Percentiles rank a stretch among this genome's conserved stretches.
phyloP scores from a whole-genome alignment of 495 filamentous ascomycete genomes.

The Penicillium canescens region DNA sequence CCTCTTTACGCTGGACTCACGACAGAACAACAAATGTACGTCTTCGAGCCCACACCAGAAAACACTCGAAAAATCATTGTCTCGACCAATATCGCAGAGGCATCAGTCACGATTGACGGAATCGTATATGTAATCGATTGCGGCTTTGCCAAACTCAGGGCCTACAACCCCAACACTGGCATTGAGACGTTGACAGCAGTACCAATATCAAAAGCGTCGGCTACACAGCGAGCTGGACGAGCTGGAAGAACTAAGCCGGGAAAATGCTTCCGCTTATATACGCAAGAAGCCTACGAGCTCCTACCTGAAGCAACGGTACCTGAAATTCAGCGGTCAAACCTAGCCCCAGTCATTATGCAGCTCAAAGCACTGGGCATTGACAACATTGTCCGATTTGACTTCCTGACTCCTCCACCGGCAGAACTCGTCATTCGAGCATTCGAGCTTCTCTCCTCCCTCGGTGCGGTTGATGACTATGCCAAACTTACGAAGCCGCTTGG shows the following conservation, averaged over 20 bases:
- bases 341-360: conserved; percentile 88
- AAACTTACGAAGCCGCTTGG: conserved; percentile 89
- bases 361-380: conserved; percentile 96
- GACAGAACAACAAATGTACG: conserved; percentile 87
- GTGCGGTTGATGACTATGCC: conserved; percentile 85
- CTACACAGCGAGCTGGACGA: conserved; percentile 87
- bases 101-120: conserved; percentile 90
- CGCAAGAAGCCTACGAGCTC: conserved; percentile 67
- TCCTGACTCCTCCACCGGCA: conserved; percentile 83
- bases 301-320: conserved; percentile 79
- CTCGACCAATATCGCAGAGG: conserved; percentile 95
- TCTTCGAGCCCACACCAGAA: conserved; percentile 84
- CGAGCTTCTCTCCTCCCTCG: conserved; percentile 86
- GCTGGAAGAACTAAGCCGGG: conserved; percentile 90
- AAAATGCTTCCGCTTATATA: conserved; percentile 94
- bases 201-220: conserved; percentile 88
- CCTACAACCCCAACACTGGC: conserved; percentile 83
- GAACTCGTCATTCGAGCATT: conserved; percentile 85
- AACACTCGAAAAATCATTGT: conserved; percentile 90
- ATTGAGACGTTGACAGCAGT: conserved; percentile 89
- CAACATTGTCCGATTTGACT: conserved; percentile 90
- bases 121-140: conserved; percentile 92
- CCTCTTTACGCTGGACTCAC: conserved; percentile 90
- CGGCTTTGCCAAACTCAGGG: conserved; percentile 88
- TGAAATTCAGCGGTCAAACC: conserved; percentile 91